Conservation (phyloP, 2,329 filamentous ascomycete genomes). For the Monilinia polystroma region DNA sequence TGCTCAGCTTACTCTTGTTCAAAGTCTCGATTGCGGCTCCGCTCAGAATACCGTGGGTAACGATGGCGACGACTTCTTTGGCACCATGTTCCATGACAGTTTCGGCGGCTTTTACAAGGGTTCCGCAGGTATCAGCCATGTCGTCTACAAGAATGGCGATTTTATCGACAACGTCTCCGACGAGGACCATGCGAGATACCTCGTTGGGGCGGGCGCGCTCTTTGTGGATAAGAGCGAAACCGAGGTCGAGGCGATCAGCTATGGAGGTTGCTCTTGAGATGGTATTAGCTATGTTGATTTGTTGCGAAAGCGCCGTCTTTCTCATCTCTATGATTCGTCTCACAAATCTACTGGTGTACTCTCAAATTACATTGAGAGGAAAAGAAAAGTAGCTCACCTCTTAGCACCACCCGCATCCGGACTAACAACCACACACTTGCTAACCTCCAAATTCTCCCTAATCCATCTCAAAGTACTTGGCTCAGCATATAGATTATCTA, state of each 20-base stretch:
- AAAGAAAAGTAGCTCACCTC: constrained; percentile 51
- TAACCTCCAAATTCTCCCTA: constrained; percentile 74
- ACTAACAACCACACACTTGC: constrained; percentile 89
- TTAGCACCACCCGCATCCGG: constrained; percentile 95
- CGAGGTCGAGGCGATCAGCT: constrained; percentile 84
- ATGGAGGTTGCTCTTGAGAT: constrained; percentile 74
- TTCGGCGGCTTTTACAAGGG: constrained; percentile 81
- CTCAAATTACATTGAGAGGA: neutral
- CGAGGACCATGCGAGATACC: constrained; percentile 91
- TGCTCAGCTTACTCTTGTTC: constrained; percentile 73
- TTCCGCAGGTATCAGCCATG: constrained; percentile 96
- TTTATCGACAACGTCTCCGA: constrained; percentile 88
- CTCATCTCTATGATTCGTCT: neutral
- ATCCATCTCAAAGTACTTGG: constrained; percentile 92
- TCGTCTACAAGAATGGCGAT: constrained; percentile 96
- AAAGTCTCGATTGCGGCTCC: constrained; percentile 74
- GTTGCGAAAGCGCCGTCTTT: too few species aligned
- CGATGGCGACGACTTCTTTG: constrained; percentile 85
- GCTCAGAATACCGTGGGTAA: constrained; percentile 89
- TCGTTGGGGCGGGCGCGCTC: constrained; percentile 89
- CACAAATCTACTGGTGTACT: neutral
- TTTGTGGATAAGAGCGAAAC: constrained; percentile 95
- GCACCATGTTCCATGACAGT: constrained; percentile 86
- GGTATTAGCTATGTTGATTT: neutral
- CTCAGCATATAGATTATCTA: constrained; percentile 85